Evolutionary conservation across 1,139 yeast genomes (phyloP).

Genomic region (Hansenula lynferdii): DNA sequence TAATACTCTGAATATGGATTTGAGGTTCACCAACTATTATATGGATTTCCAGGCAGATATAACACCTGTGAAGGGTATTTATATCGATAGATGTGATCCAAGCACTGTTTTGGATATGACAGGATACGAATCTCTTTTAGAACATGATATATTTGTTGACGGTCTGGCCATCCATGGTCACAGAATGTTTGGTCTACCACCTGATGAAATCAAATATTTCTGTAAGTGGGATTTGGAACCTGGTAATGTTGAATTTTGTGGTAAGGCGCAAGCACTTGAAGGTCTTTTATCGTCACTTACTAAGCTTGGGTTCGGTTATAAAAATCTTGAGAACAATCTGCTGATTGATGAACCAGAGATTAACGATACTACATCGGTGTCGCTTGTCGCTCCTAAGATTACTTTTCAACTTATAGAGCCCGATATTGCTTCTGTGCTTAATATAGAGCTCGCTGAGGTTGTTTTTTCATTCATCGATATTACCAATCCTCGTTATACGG

Average conservation of each 20-base stretch:
- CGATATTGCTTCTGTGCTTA: conserved; percentile 22
- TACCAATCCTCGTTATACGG: conserved; percentile 62
- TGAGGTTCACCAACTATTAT: conserved; percentile 84
- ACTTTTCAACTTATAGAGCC: conserved; percentile 28
- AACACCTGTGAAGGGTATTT: conserved; percentile 41
- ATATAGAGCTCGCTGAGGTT: conserved; percentile 33
- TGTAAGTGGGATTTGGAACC: conserved; percentile 86
- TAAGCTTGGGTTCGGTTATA: conserved; percentile 57
- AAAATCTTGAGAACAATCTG: conserved; percentile 72
- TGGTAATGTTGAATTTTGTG: conserved; percentile 52
- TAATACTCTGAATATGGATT: conserved; percentile 66
- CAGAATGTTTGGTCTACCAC: conserved; percentile 90
- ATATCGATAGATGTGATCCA: conserved; percentile 28
- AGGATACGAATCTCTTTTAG: conserved; percentile 6
- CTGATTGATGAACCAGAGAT: conserved; percentile 50
- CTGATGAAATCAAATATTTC: conserved; percentile 78
- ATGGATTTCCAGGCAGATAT: conserved; percentile 75
- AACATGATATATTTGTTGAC: conserved; percentile 46
- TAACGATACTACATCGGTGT: conserved; percentile 64
- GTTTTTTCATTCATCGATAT: conserved; percentile 58
- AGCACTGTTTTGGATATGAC: conserved; percentile 18
- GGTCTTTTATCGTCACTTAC: conserved; percentile 39
- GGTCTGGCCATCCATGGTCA: conserved; percentile 77
- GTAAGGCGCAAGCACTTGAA: conserved; percentile 44
- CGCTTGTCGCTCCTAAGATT: conserved; percentile 24